Percentiles rank a stretch among this genome's conserved stretches.
These are phyloP conservation scores for Globisporangium lucens DNA, from an alignment of 352 stramenopile species.

Conservation along the genomic window DNA sequence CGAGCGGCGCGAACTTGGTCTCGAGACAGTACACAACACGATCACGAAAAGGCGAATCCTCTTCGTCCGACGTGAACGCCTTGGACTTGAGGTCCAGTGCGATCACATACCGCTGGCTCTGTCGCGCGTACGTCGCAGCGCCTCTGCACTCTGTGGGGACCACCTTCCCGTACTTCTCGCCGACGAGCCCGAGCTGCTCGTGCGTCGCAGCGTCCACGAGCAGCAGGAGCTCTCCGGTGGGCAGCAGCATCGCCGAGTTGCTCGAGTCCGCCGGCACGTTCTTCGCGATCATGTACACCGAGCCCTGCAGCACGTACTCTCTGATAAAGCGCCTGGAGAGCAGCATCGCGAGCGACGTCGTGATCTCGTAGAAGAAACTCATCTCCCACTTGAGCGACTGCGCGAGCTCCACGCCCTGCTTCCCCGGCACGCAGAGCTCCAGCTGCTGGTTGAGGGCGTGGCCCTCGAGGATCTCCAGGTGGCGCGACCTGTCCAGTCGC, in stretches of 20 bases:
- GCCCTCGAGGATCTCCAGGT: slow-evolving; percentile 35
- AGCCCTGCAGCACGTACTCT: slow-evolving; percentile 51
- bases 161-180: slow-evolving; percentile 51
- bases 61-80: slow-evolving; percentile 26
- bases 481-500: slow-evolving; percentile 39
- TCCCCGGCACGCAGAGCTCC: slow-evolving; percentile 53
- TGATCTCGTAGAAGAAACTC: slow-evolving; percentile 81
- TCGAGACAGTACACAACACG: slow-evolving; percentile 45
- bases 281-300: slow-evolving; percentile 76
- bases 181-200: slow-evolving; percentile 66
- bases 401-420: slow-evolving; percentile 27
- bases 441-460: slow-evolving; percentile 72
- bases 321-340: slow-evolving; percentile 53
- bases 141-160: slow-evolving; percentile 18
- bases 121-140: slow-evolving; percentile 22
- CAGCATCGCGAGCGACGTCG: slow-evolving; percentile 46
- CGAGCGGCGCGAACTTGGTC: slow-evolving; percentile 46
- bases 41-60: slow-evolving; percentile 19
- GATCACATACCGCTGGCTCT: slow-evolving; percentile 57
- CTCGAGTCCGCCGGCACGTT: slow-evolving; percentile 61
- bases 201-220: slow-evolving; percentile 66
- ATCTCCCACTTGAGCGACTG: slow-evolving; percentile 72
- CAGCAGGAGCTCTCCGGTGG: slow-evolving; percentile 62
- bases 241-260: slow-evolving; percentile 66
- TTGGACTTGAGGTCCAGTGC: slow-evolving; percentile 54